Conservation (phyloP, 140 eudicot species). For the Ambrosia hybrid region DNA sequence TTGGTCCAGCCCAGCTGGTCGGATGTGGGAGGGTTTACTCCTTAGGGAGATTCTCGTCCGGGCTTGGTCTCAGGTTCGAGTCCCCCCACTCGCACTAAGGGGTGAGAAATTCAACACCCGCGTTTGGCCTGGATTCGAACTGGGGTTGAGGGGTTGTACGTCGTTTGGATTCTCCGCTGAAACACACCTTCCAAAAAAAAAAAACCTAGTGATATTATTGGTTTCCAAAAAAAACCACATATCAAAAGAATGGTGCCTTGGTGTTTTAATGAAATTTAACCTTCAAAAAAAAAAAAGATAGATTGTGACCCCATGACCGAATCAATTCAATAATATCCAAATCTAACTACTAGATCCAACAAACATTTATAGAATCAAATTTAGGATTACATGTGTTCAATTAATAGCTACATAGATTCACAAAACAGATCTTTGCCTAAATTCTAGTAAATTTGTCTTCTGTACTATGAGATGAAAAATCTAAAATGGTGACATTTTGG, state of each 20-base stretch:
- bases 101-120: too few relatives aligned
- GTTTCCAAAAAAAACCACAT: constrained; percentile 1
- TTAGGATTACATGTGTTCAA: constrained; percentile 20
- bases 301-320: constrained; percentile 2
- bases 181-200: too few relatives aligned
- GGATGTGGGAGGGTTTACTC: too few relatives aligned
- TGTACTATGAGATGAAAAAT: constrained; percentile 21
- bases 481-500: constrained; percentile 18
- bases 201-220: neutral
- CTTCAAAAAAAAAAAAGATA: neutral
- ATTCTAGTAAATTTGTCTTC: constrained; percentile 28
- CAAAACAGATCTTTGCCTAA: constrained; percentile 33
- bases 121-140: too few relatives aligned
- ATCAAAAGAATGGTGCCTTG: too few relatives aligned
- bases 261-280: too few relatives aligned
- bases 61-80: too few relatives aligned
- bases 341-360: constrained; percentile 27
- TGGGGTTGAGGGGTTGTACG: too few relatives aligned
- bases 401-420: constrained; percentile 26
- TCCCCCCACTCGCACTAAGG: too few relatives aligned
- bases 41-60: too few relatives aligned
- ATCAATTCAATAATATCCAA: constrained; percentile 13
- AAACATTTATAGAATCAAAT: constrained; percentile 29
- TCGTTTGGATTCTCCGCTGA: too few relatives aligned
- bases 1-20: too few relatives aligned